Evolutionary conservation across 768 basidiomycete genomes (phyloP).

Genomic region (Hirschioporus abietinus): DNA sequence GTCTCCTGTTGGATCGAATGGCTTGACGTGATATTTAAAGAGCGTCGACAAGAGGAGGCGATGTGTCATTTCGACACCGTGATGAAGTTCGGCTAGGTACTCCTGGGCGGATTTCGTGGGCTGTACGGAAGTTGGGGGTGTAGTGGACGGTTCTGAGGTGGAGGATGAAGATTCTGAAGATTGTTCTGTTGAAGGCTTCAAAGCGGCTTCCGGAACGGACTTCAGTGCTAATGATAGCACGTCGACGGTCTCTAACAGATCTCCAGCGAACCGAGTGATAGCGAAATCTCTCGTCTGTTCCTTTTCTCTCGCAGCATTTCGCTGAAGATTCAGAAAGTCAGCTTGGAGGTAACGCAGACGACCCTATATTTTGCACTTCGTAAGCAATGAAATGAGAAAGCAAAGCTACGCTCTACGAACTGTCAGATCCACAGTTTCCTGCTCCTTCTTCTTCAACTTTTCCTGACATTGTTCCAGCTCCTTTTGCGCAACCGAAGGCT

Average conservation of each 20-base stretch:
- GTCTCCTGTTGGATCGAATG: conserved; percentile 90
- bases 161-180: conserved; percentile 26
- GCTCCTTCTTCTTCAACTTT: conserved; percentile 78
- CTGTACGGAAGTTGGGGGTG: conserved; percentile 15
- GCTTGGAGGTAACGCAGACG: conserved; percentile 90
- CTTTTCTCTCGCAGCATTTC: conserved; percentile 86
- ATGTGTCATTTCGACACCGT: conserved; percentile 90
- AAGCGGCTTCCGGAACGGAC: conserved; percentile 56
- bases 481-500: conserved; percentile 10
- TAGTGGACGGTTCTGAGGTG: conserved; percentile 15
- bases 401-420: conserved; percentile 38
- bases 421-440: conserved; percentile 77
- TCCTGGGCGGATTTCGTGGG: conserved; percentile 47
- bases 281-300: conserved; percentile 91
- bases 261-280: conserved; percentile 85
- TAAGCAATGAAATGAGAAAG: conserved; percentile 13
- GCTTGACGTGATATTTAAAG: conserved; percentile 86
- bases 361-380: conserved; percentile 39
- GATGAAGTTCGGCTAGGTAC: conserved; percentile 66
- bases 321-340: conserved; percentile 92
- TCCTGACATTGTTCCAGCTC: conserved; percentile 32
- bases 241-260: conserved; percentile 87
- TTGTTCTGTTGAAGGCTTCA: conserved; percentile 29
- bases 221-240: conserved; percentile 82
- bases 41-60: conserved; percentile 85